Conservation (phyloP, 139 green algal species). For the Chlorella sorokiniana region DNA sequence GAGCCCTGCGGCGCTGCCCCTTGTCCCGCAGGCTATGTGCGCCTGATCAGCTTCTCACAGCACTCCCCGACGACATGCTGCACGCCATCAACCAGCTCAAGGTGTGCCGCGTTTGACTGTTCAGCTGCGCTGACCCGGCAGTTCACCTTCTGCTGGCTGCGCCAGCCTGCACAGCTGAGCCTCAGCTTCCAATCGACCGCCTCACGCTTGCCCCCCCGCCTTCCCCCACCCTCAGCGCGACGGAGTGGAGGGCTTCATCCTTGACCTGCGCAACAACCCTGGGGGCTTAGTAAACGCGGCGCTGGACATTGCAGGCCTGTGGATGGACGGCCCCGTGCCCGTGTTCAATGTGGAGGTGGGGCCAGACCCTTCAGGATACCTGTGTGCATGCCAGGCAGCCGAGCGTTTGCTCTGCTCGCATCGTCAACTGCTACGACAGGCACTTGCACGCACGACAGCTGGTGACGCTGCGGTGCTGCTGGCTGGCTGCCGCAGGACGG, state of each 20-base stretch:
- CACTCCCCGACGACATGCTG: conserved; percentile 77
- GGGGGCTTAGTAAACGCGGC: conserved; percentile 84
- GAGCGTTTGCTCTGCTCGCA: background rate
- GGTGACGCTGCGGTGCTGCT: too few species aligned
- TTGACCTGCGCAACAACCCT: conserved; percentile 95
- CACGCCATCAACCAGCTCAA: conserved; percentile 76
- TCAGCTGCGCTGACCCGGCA: too few species aligned
- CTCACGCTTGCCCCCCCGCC: background rate
- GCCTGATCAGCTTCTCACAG: conserved; percentile 83
- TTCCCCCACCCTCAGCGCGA: conserved; percentile 44
- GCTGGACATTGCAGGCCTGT: conserved; percentile 74
- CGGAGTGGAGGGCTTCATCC: conserved; percentile 82
- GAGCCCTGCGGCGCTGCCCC: background rate
- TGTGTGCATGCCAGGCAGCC: background rate
- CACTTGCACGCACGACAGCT: too few species aligned
- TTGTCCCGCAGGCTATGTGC: conserved; percentile 76
- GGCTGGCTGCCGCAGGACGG: too few species aligned
- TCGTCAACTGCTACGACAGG: background rate
- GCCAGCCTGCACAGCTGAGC: background rate
- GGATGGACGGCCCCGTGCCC: conserved; percentile 53
- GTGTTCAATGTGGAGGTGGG: conserved; percentile 47
- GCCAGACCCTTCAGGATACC: too few species aligned
- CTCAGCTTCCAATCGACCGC: background rate
- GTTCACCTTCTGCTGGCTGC: too few species aligned
- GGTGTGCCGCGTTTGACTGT: too few species aligned